These are phyloP conservation scores for Buxus sempervirens DNA, from an alignment of 164 flowering plant genomes.

Conservation along the genomic window DNA sequence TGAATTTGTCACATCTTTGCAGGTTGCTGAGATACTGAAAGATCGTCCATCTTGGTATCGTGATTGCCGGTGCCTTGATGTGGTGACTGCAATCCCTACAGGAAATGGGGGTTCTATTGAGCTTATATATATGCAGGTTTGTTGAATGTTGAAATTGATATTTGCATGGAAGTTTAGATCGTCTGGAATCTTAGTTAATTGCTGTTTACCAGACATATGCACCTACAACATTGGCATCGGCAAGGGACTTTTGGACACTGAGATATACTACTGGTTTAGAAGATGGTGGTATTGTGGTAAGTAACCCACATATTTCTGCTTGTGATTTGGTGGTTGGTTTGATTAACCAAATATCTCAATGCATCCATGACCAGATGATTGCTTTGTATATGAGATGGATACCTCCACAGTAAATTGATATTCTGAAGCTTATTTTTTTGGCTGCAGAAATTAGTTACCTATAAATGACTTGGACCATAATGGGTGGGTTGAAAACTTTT, in stretches of 20 bases:
- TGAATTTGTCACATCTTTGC: constrained; percentile 3
- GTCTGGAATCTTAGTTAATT: background rate
- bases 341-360: too few species aligned
- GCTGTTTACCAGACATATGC: constrained; percentile 56
- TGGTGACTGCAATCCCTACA: constrained; percentile 55
- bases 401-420: too few species aligned
- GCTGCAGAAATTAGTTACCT: background rate
- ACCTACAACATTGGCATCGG: constrained; percentile 85
- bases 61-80: constrained; percentile 75
- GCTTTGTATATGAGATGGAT: too few species aligned
- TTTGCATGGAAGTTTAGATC: background rate
- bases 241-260: constrained; percentile 85
- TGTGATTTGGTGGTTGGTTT: background rate
- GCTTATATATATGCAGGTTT: constrained; percentile 83
- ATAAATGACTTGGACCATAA: background rate
- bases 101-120: constrained; percentile 81
- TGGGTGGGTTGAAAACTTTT: background rate
- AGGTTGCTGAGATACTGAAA: constrained; percentile 84
- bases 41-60: constrained; percentile 86
- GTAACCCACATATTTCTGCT: background rate
- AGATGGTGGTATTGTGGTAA: constrained; percentile 89
- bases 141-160: background rate
- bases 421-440: background rate
- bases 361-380: too few species aligned
- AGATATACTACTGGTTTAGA: constrained; percentile 70